Evolutionary conservation across 1,284 basidiomycete genomes (phyloP), one percentile per base, ranked within the genome.

Genomic region (Pseudozyma flocculosa): DNA sequence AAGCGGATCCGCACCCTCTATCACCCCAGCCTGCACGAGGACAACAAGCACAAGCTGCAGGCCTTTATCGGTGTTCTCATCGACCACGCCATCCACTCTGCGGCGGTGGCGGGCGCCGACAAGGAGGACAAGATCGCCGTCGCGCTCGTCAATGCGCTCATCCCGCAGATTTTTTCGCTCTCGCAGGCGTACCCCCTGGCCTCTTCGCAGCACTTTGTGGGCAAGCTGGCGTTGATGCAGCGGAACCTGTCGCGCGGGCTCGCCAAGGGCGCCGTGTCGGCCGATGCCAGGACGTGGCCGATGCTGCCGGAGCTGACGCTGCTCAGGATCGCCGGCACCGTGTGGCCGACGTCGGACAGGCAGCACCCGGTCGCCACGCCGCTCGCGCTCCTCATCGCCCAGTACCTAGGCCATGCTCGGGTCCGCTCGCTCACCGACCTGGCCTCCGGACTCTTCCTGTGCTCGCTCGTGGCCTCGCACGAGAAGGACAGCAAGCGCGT

Each of bases 271-370:
- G 81, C 90, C 0, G 81, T 85, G 14, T 81, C 84, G 21, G 79
- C 79, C 0, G 81, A 85, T 3, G 83, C 90, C 1, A 88, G 85
- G 79, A 97, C 92, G 0, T 95, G 91, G 87, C 95, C 95, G 1
- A 86, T 87, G 4, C 78, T 87, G 1, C 81, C 91, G 3, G 95
- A 98, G 77, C 82, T 98, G 32, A 82, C 85, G 0, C 81, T 99
- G 9, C 82, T 98, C 22, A 86, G 92, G 29, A 78, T 92, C 34
- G 84, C 90, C 46, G 91, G 90, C 3, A 80, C 84, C 4, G 81
- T 90, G 19, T 98, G 92, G 92, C 89, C 93, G 1, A 93, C 93
- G 0, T 94, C 90, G 75, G 95, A 98, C 80, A 85, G 92, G 79
- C 88, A 87, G 51, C 93, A 99, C 78, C 85, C 87, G 0, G 92